Evolutionary conservation across 805 yeast genomes (phyloP), one percentile per base, ranked within the genome.

Genomic region (Cyberlindnera maritima): DNA sequence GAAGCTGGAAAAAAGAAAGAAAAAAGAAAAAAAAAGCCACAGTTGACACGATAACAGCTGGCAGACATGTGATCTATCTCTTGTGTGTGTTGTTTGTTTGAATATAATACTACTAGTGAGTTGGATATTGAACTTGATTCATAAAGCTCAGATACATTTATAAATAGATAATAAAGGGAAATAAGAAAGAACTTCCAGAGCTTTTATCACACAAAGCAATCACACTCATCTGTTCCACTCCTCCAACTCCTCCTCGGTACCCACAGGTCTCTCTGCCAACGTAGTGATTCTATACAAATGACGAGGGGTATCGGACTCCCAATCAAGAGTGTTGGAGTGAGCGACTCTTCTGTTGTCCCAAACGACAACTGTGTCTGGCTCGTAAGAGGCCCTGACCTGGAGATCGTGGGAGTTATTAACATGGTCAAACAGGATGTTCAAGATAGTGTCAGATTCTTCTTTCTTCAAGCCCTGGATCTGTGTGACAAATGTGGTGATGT

Each of bases 261-360:
- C 74, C 17, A 69, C 76, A 2, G 94, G 92, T 61, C 84, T 72
- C 64, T 86, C 92, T 17, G 83, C 91, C 57, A 78, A 77, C 3
- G 86, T 81, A 15, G 90, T 84, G 48, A 85, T 77, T 64, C 92
- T 76, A 59, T 81, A 80, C 9, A 86, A 87, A 55, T 85, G 92
- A 65, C 94, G 77, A 20, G 79, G 71, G 34, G 74, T 77, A 15
- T 85, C 82, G 38, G 77, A 72, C 55, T 77, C 84, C 83, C 88
- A 85, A 58, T 86, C 92, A 46, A 79, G 75, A 15, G 81, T 72
- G n/a, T 90, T 88, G 12, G 86, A 71, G 63, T 86, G 94, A 20
- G 77, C 66, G 11, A 81, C 76, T 59, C 84, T 71, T 62, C 94
- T 79, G 71, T 86, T 86, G 60, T 86, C 94, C 92, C 92, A 86